Evolutionary conservation across 805 yeast genomes (phyloP), one percentile per base, ranked within the genome.

Genomic region (Pichia deserticola): DNA sequence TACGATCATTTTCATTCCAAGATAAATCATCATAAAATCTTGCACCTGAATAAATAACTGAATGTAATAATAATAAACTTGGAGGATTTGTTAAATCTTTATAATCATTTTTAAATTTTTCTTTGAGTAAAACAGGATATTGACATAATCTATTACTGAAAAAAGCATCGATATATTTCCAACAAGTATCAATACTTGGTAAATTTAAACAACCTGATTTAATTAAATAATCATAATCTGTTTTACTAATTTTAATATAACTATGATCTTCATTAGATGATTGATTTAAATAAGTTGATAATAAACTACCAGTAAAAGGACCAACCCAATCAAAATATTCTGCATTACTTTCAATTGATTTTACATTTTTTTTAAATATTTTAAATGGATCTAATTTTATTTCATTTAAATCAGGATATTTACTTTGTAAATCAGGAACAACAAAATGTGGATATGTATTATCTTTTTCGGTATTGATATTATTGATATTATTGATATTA

Each of bases 31-130:
- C 59, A 35, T 82, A 78, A 12, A 78, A 78, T 39, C 87, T 72
- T 15, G 86, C 74, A 1, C 90, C 92, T 27, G 86, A 82, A 44
- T 84, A 71, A 38, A 85, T 67, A 11, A 87, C 81, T 1, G 88
- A 76, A 60, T 85, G 88, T 27, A 81, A 58, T 66, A 87, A 71
- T 34, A 79, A 62, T 39, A 85, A 64, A 34, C 88, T 79, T 7
- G 86, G 86, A 34, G 78, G 79, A 57, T 79, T 76, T 15, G 72
- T 60, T 1, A 77, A 69, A 29, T 82, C 79, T 55, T 74, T 73
- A 59, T 80, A 79, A 46, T 73, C 74, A 42, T 68, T 63, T 79
- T 84, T 71, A 63, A 87, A 87, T 60, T 74, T 73, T 0, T 78
- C 69, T 47, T 82, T 71, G 65, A 84, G 79, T 43, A 87, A 65